Base-by-base conservation (phyloP, 2,329 filamentous ascomycete genomes). In the Xylaria hypoxylon region DNA sequence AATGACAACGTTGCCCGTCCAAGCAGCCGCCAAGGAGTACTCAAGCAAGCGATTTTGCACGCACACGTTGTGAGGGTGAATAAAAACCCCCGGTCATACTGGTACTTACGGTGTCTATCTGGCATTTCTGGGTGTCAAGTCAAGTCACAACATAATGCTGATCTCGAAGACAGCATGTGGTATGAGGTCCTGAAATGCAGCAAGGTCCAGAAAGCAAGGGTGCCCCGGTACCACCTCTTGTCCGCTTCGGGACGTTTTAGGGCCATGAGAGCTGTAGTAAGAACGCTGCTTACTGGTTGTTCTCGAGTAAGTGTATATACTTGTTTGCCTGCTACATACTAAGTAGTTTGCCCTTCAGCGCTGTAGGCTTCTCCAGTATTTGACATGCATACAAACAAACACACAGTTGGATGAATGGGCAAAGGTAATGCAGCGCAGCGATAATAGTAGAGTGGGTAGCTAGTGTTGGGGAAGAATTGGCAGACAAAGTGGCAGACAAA, bases 221-320 rank as follows among this genome's bases (percentile, higher is more conserved):
- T 64, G 33, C 19, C 68, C 69, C 40, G 38, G 64, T 35, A 59
- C 53, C 33, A 59, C 52, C 60, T 57, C 56, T 61, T 67, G 56
- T 62, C 60, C 55, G 40, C 60, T 57, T 66, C 62, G 68, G 68
- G 55, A 67, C 59, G 31, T 65, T 48, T 44, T 58, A 45, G 62
- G 55, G 35, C 50, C 5, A 19, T 40, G 58, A 58, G 52, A 53
- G 53, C 59, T 53, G 59, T 42, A 52, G 63, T 67, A 67, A 67
- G 47, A 62, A 68, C 65, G 51, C 55, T 70, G 68, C 64, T 69
- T 69, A 69, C 67, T 67, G 61, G 59, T 58, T 45, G 47, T 44
- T 33, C 35, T 50, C 5, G 26, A 60, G 58, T 48, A 45, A 58
- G 52, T 53, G 60, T 33, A 11, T 38, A 3, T 55, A 35, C 24